These are phyloP conservation scores for Botrytis byssoidea DNA, from an alignment of 2,329 filamentous ascomycete genomes.

Conservation along the genomic window DNA sequence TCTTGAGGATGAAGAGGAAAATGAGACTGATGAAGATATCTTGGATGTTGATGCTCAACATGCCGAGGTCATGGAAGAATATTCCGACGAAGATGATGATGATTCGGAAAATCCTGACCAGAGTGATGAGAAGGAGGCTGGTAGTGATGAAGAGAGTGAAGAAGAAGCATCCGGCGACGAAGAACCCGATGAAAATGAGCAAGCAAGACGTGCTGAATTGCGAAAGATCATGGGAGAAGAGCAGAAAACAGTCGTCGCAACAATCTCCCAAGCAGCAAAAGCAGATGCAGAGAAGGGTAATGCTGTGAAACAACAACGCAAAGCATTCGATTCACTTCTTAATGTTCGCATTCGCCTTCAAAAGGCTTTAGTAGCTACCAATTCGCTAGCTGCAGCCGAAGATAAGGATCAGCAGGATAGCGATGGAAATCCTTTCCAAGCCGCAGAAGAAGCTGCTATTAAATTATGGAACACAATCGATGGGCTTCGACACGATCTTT, in stretches of 20 bases:
- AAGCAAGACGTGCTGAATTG: slow-evolving; percentile 54
- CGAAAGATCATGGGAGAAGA: slow-evolving; percentile 66
- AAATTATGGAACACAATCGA: slow-evolving; percentile 82
- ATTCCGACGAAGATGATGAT: slow-evolving; percentile 34
- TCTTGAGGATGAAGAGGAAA: slow-evolving; percentile 25
- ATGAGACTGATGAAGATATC: slow-evolving; percentile 39
- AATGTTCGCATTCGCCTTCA: slow-evolving; percentile 91
- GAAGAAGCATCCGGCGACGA: slow-evolving; percentile 33
- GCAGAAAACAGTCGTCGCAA: slow-evolving; percentile 63
- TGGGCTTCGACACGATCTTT: slow-evolving; percentile 62
- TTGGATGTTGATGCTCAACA: slow-evolving; percentile 37
- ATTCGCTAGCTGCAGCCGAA: slow-evolving; percentile 60
- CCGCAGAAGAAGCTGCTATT: slow-evolving; percentile 81
- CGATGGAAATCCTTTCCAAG: slow-evolving; percentile 56
- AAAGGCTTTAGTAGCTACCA: slow-evolving; percentile 80
- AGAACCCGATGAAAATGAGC: slow-evolving; percentile 37
- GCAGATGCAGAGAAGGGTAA: slow-evolving; percentile 80
- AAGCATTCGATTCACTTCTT: slow-evolving; percentile 81
- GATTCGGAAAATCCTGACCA: slow-evolving; percentile 37
- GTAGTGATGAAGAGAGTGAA: slow-evolving; percentile 40
- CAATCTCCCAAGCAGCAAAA: slow-evolving; percentile 61
- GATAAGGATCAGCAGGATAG: slow-evolving; percentile 44
- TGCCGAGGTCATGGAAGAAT: slow-evolving; percentile 38
- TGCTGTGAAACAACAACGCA: slow-evolving; percentile 82
- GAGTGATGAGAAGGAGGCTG: slow-evolving; percentile 36